Percentiles rank a stretch among this genome's conserved stretches.
phyloP scores from a whole-genome alignment of 768 basidiomycete genomes.

The Panaeolus cyanescens region DNA sequence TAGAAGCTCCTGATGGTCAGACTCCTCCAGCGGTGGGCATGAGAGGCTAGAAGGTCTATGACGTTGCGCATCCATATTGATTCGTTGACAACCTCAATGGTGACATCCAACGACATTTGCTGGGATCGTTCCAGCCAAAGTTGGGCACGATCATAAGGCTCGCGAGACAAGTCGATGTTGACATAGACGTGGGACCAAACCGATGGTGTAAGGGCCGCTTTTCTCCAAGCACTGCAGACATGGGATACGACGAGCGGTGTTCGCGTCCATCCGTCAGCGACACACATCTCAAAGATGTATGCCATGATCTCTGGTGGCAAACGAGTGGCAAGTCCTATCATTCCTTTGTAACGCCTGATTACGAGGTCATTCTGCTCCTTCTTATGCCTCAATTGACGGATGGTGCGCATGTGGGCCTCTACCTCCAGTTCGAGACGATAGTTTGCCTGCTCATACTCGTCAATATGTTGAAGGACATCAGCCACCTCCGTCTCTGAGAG shows the following conservation, averaged over 20 bases:
- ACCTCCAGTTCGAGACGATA: conserved; percentile 43
- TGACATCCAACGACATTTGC: conserved; percentile 44
- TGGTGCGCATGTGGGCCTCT: conserved; percentile 34
- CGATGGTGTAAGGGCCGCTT: conserved; percentile 48
- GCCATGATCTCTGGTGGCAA: conserved; percentile 58
- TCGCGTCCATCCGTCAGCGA: conserved; percentile 50
- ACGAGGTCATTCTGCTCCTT: conserved; percentile 42
- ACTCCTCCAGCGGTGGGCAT: conserved; percentile 43
- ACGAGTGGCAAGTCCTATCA: conserved; percentile 56
- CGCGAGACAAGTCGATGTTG: conserved; percentile 41
- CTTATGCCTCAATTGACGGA: conserved; percentile 44
- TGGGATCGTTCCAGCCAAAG: conserved; percentile 55
- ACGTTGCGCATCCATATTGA: conserved; percentile 30
- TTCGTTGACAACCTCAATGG: conserved; percentile 38
- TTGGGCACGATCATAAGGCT: conserved; percentile 42
- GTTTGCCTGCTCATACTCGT: conserved; percentile 43
- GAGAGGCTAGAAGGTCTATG: conserved; percentile 41
- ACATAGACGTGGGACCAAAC: conserved; percentile 63
- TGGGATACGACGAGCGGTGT: conserved; percentile 58
- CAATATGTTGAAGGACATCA: conserved; percentile 22
- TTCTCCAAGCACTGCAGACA: conserved; percentile 62
- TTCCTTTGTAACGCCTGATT: conserved; percentile 45
- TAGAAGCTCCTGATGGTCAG: conserved; percentile 41
- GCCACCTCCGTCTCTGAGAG: conserved; percentile 18
- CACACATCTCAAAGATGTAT: conserved; percentile 53